Conservation (phyloP, 2,329 filamentous ascomycete species). For the Parascedosporium putredinis region DNA sequence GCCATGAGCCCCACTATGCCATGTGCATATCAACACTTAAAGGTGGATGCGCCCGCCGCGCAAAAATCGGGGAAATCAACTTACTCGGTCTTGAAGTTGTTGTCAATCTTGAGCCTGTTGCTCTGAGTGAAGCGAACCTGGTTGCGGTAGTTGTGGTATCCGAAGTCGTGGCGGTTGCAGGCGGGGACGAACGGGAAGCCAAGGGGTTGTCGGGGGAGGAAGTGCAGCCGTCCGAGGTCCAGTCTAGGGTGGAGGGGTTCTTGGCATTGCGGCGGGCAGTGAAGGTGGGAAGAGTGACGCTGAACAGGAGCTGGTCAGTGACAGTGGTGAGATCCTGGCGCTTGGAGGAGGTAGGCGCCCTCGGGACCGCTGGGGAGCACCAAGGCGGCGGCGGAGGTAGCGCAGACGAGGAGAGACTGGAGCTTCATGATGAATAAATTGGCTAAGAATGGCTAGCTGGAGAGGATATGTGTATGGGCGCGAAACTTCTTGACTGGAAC, state of each 20-base stretch:
- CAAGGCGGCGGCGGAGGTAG: neutral
- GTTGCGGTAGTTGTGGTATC: constrained; percentile 40
- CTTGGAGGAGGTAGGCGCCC: neutral
- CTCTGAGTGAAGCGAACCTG: constrained; percentile 35
- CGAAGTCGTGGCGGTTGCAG: constrained; percentile 47
- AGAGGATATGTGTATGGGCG: no score
- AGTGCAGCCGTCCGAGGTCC: constrained; percentile 32
- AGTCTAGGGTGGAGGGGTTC: constrained; percentile 28
- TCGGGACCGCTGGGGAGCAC: neutral
- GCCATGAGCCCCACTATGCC: neutral
- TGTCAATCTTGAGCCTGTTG: constrained; percentile 34
- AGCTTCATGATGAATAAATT: no score
- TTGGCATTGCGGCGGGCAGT: constrained; percentile 25
- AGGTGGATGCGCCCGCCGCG: no score
- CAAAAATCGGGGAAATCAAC: no score
- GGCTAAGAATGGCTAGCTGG: no score
- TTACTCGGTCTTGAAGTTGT: constrained; percentile 36
- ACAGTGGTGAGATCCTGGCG: constrained; percentile 10
- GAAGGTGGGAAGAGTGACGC: constrained; percentile 30
- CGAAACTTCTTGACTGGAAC: no score
- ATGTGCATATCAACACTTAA: neutral
- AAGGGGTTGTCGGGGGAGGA: constrained; percentile 32
- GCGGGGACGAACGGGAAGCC: constrained; percentile 31
- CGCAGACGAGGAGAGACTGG: neutral
- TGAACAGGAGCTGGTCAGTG: constrained; percentile 38